These are phyloP conservation scores for Kickxella alabastrina DNA, from an alignment of 192 early-diverging fungal species.

Conservation along the genomic window DNA sequence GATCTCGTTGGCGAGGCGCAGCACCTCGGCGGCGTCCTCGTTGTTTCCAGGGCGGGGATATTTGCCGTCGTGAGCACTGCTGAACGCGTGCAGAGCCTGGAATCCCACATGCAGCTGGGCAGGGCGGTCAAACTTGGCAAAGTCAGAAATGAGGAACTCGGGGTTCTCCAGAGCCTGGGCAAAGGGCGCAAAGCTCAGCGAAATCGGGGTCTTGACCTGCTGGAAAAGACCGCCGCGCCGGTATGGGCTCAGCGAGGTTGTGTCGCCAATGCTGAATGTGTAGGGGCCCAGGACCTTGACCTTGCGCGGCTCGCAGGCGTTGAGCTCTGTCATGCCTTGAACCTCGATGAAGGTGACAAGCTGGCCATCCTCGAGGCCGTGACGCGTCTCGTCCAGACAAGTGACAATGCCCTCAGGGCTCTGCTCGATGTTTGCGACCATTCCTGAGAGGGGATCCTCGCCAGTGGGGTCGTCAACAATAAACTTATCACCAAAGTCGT, in stretches of 20 bases:
- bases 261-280: slow-evolving; percentile 96
- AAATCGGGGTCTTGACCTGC: slow-evolving; percentile 92
- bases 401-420: slow-evolving; percentile 85
- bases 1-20: slow-evolving; percentile 67
- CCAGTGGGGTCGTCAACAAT: slow-evolving; percentile 83
- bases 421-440: slow-evolving; percentile 79
- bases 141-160: slow-evolving; percentile 86
- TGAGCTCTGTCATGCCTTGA: slow-evolving; percentile 88
- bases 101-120: slow-evolving; percentile 87
- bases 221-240: slow-evolving; percentile 84
- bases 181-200: slow-evolving; percentile 73
- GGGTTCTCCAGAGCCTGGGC: slow-evolving; percentile 74
- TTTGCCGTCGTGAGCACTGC: slow-evolving; percentile 56
- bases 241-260: slow-evolving; percentile 69
- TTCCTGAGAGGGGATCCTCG: slow-evolving; percentile 87
- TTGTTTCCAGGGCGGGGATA: slow-evolving; percentile 85
- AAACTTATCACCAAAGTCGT: slow-evolving; percentile 94
- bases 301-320: slow-evolving; percentile 71
- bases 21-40: slow-evolving; percentile 78
- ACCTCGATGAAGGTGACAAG: slow-evolving; percentile 92
- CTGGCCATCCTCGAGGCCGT: slow-evolving; percentile 97
- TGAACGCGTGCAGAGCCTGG: slow-evolving; percentile 88
- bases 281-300: slow-evolving; percentile 90
- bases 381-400: slow-evolving; percentile 93
- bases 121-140: slow-evolving; percentile 98